Conservation (phyloP, 768 basidiomycete species). For the Rossbeevera mucosa region DNA sequence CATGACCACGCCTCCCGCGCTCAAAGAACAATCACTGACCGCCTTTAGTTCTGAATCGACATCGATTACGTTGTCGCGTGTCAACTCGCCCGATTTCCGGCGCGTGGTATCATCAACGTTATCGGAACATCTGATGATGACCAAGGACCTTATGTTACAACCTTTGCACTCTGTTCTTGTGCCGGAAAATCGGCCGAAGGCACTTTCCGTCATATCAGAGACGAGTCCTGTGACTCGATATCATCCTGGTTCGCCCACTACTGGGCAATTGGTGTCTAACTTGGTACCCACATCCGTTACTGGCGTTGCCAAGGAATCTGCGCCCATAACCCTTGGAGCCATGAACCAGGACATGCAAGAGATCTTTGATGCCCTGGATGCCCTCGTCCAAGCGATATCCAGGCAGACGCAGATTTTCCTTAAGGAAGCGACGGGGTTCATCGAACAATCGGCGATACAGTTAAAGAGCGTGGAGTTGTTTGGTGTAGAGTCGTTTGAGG, state of each 20-base stretch:
- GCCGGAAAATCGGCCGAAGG: constrained; percentile 23
- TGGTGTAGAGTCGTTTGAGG: constrained; percentile 36
- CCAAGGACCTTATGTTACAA: constrained; percentile 37
- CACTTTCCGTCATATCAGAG: constrained; percentile 27
- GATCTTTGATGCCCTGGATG: constrained; percentile 56
- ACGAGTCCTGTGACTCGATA: constrained; percentile 6
- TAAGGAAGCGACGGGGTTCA: constrained; percentile 34
- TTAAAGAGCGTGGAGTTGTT: constrained; percentile 32
- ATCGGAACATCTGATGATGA: constrained; percentile 26
- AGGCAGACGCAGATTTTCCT: constrained; percentile 36
- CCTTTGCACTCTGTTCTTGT: constrained; percentile 27
- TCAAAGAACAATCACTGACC: constrained; percentile 50
- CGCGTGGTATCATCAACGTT: constrained; percentile 16
- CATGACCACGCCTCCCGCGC: constrained; percentile 33
- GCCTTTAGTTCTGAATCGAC: constrained; percentile 47
- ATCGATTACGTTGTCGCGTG: constrained; percentile 20
- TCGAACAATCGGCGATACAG: constrained; percentile 40
- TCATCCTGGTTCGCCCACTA: constrained; percentile 12
- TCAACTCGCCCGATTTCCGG: constrained; percentile 24
- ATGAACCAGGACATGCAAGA: constrained; percentile 53
- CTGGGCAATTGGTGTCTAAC: constrained; percentile 14
- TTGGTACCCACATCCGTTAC: constrained; percentile 44
- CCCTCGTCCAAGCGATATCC: constrained; percentile 46
- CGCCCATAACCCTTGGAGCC: constrained; percentile 40
- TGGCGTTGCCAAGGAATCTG: constrained; percentile 43